Base-by-base conservation (phyloP, 306 rosid genomes). In the Malus sylvestris region DNA sequence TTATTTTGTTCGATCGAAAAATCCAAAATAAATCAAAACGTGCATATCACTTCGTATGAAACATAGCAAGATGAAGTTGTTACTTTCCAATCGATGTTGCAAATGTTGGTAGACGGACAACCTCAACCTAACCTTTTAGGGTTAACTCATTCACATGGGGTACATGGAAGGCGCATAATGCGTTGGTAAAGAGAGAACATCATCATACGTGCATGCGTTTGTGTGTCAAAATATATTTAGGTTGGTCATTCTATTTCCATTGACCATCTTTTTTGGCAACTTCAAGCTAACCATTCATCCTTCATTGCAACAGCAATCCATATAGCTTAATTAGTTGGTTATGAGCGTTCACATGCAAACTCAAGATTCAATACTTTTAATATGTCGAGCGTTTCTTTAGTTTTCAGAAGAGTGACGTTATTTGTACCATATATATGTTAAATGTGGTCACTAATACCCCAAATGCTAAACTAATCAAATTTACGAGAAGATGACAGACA, bases 101-200 rank as follows among this genome's bases (percentile, higher is more conserved):
- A 19, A 10, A 15, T 53, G 23, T 64, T 32, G 85, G 79, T 82
- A 23, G 79, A 74, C 38, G 66, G 82, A 33, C 78, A 82, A 82
- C 80, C 73, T 70, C 85, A 79, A 58, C 76, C 76, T 10, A 49
- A 59, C 79, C 83, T 64, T 46, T 70, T 71, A 45, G 59, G 5
- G 77, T 76, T 76, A 70, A 73, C 57, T 72, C 69, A 67, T 19
- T 76, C 76, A 72, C 81, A 80, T 76, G 76, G 73, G 19, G 5
- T 67, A 59, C 78, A 64, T 23, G 30, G 68, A 29, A 49, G 38
- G 76, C 35, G 33, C 46, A 53, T 32, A 32, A 3, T 29, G 62
- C 74, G 6, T 16, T 33, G 64, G n/a, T 20, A 20, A 40, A 71
- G 55, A 71, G 65, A 71, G 35, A 52, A 20, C 32, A 71, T 33